Evolutionary conservation across 345 rosid genomes (phyloP).

Genomic region (Brassica incana): DNA sequence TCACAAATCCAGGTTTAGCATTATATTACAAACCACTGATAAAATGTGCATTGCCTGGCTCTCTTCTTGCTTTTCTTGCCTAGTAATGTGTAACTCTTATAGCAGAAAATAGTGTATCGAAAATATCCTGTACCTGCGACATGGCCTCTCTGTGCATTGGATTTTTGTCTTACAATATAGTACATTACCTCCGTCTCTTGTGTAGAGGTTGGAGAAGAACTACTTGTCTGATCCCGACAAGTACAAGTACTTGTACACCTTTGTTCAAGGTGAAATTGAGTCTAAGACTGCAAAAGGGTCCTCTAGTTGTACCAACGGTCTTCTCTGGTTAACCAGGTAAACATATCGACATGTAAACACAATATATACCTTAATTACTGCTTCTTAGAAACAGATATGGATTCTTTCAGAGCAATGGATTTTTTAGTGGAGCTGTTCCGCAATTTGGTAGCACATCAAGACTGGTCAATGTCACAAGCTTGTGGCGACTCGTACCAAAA

Average conservation of each 20-base stretch:
- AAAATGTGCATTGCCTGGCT: not conserved
- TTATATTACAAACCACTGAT: not conserved
- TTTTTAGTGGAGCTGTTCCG: constrained; percentile 88
- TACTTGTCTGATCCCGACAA: constrained; percentile 64
- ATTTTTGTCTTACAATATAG: not conserved
- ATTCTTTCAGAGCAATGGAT: constrained; percentile 82
- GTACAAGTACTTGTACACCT: constrained; percentile 62
- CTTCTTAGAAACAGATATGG: constrained; percentile 1
- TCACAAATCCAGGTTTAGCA: constrained; percentile 2
- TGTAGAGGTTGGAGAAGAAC: constrained; percentile 84
- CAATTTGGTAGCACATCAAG: constrained; percentile 72
- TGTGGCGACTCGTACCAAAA: constrained; percentile 81
- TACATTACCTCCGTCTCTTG: not conserved
- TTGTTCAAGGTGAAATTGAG: constrained; percentile 80
- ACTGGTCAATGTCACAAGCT: constrained; percentile 92
- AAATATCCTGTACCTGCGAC: not conserved
- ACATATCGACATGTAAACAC: not conserved
- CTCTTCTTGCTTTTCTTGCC: not conserved
- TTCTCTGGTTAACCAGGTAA: constrained; percentile 96
- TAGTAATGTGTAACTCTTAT: constrained; percentile 6
- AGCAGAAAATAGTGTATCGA: not conserved
- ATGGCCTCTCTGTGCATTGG: not conserved
- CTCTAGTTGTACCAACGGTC: constrained; percentile 92
- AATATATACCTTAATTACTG: not conserved
- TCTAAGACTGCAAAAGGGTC: constrained; percentile 78